A percentile compares a stretch with the other conserved stretches of the same genome.
Evolutionary conservation across 2,329 filamentous ascomycete genomes (phyloP).

Genomic region (Fusarium chlamydosporum): DNA sequence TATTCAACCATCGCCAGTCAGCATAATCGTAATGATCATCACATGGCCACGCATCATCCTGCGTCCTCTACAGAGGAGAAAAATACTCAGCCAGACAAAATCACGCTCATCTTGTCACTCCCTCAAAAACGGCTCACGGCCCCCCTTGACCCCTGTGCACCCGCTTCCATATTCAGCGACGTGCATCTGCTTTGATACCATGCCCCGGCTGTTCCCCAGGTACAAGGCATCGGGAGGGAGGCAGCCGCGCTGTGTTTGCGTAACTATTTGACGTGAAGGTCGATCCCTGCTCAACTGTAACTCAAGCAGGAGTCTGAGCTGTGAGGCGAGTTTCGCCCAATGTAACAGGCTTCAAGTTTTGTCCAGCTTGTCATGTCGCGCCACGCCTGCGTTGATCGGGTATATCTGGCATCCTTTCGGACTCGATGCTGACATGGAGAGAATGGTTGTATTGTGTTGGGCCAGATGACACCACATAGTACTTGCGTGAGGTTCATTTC

Average conservation of each 20-base stretch:
- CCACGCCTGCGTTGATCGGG: conserved; percentile 22
- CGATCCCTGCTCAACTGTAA: conserved; percentile 17
- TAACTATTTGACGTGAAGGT: conserved; percentile 5
- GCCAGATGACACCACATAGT: not conserved
- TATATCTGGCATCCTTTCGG: not conserved
- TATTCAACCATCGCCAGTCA: conserved; percentile 10
- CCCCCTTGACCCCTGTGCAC: conserved; percentile 44
- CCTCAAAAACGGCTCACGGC: conserved; percentile 33
- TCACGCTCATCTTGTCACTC: conserved; percentile 33
- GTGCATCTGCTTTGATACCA: conserved; percentile 44
- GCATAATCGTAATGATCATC: conserved; percentile 8
- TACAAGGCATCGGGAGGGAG: conserved; percentile 42
- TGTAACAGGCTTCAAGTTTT: conserved; percentile 16
- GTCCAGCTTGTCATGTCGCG: conserved; percentile 31
- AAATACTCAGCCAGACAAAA: conserved; percentile 21
- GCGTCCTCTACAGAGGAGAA: not conserved
- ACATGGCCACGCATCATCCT: conserved; percentile 23
- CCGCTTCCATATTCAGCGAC: conserved; percentile 49
- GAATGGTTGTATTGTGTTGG: not conserved
- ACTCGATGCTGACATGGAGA: conserved; percentile 6
- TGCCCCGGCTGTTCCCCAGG: conserved; percentile 34
- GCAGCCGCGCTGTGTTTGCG: conserved; percentile 31
- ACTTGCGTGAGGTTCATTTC: not conserved
- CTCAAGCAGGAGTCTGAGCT: conserved; percentile 11
- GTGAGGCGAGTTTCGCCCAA: conserved; percentile 5